Percentiles rank a stretch among this genome's conserved stretches.
Conservation (phyloP, 2,329 filamentous ascomycete species). For the Camillea tinctor region DNA sequence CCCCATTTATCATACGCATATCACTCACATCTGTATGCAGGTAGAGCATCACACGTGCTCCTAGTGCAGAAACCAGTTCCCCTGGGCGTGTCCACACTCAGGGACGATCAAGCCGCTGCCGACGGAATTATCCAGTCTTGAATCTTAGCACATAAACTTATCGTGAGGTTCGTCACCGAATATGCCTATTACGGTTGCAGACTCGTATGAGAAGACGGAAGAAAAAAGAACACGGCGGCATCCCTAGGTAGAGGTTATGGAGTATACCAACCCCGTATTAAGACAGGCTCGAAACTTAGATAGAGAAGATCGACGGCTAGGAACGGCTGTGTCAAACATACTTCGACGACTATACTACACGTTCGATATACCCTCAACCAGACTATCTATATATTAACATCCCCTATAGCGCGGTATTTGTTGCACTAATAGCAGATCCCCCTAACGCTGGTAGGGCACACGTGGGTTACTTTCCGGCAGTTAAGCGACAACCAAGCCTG, state of each 20-base stretch:
- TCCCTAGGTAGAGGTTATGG: neutral
- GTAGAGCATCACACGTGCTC: neutral
- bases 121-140: neutral
- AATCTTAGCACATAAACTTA: neutral
- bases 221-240: neutral
- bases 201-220: neutral
- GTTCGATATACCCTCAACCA: neutral
- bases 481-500: neutral
- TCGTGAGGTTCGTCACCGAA: neutral
- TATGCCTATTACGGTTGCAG: neutral
- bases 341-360: too few relatives aligned
- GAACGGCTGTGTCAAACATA: neutral
- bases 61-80: neutral
- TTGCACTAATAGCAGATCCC: neutral
- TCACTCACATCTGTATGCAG: neutral
- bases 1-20: neutral
- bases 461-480: neutral
- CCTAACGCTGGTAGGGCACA: neutral
- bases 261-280: neutral
- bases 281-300: neutral
- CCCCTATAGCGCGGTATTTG: neutral
- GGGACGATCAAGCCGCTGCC: neutral
- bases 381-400: neutral
- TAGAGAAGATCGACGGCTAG: neutral
- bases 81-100: neutral